Evolutionary conservation across 2,329 filamentous ascomycete species (phyloP).

Genomic region (Diaporthe helianthi): DNA sequence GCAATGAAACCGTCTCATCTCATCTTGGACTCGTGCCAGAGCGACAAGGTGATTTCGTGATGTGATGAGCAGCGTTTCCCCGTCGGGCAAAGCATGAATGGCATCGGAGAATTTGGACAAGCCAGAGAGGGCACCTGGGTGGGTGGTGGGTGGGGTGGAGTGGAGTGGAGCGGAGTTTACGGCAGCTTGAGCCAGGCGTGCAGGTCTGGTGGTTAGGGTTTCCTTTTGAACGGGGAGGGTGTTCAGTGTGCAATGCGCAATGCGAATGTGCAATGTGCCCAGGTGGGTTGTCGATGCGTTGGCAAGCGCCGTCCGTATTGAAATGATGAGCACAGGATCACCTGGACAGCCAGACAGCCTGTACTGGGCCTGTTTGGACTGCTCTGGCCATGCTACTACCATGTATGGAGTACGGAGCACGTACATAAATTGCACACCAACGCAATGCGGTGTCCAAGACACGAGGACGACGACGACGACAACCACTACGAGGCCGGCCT

Average conservation of each 20-base stretch:
- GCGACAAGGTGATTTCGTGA: background rate
- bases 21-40: slow-evolving; percentile 7
- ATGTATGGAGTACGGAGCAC: too few relatives aligned
- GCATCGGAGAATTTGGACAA: slow-evolving; percentile 22
- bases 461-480: background rate
- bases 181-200: background rate
- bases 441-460: background rate
- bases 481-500: too few relatives aligned
- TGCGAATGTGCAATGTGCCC: too few relatives aligned
- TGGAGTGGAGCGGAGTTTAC: slow-evolving; percentile 1
- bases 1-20: slow-evolving; percentile 26
- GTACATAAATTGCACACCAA: background rate
- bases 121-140: slow-evolving; percentile 15
- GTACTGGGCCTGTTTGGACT: slow-evolving; percentile 3
- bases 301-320: slow-evolving; percentile 28
- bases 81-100: slow-evolving; percentile 22
- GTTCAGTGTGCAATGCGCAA: background rate
- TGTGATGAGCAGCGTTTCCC: slow-evolving; percentile 16
- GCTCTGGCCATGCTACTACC: background rate
- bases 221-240: background rate
- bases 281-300: slow-evolving; percentile 28
- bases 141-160: slow-evolving; percentile 20
- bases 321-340: slow-evolving; percentile 17
- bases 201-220: too few relatives aligned
- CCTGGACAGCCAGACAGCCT: slow-evolving; percentile 14